Evolutionary conservation across 805 yeast genomes (phyloP).

Genomic region (Candida sithepensis): DNA sequence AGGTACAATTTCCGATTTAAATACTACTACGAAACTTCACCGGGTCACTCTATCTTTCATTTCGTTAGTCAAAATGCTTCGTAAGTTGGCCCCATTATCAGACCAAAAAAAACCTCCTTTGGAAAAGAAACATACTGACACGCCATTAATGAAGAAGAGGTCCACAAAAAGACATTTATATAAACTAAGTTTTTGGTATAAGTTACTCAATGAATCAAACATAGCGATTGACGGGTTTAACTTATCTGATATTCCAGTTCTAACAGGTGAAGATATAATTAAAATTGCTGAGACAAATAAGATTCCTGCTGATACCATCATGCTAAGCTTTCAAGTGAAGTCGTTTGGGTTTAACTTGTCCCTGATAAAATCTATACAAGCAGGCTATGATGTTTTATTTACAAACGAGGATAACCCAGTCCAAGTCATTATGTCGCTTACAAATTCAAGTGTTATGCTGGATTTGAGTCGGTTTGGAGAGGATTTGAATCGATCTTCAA

Average conservation of each 20-base stretch:
- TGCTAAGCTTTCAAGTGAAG: conserved; percentile 15
- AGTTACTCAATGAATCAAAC: conserved; percentile 21
- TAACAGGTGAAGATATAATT: conserved; percentile 10
- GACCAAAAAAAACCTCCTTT: neutral
- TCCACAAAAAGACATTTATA: conserved; percentile 8
- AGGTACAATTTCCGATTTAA: conserved; percentile 17
- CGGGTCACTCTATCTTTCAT: conserved; percentile 17
- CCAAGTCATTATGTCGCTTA: conserved; percentile 34
- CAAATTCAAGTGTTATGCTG: conserved; percentile 31
- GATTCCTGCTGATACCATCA: conserved; percentile 9
- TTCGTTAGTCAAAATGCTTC: conserved; percentile 8
- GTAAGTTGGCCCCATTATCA: neutral
- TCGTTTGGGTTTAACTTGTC: conserved; percentile 16
- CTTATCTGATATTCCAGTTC: conserved; percentile 26
- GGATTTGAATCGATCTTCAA: conserved; percentile 7
- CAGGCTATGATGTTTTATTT: conserved; percentile 46
- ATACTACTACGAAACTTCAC: conserved; percentile 7
- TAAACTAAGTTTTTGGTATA: conserved; percentile 15
- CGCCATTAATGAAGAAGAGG: neutral
- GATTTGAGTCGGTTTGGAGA: conserved; percentile 18
- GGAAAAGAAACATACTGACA: neutral
- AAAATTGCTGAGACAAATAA: conserved; percentile 1
- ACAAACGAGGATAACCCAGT: conserved; percentile 40
- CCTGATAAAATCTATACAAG: conserved; percentile 20
- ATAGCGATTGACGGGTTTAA: conserved; percentile 21